Evolutionary conservation across 225 moss, liverwort and hornwort genomes (phyloP).

Genomic region (Physcomitrium patens): DNA sequence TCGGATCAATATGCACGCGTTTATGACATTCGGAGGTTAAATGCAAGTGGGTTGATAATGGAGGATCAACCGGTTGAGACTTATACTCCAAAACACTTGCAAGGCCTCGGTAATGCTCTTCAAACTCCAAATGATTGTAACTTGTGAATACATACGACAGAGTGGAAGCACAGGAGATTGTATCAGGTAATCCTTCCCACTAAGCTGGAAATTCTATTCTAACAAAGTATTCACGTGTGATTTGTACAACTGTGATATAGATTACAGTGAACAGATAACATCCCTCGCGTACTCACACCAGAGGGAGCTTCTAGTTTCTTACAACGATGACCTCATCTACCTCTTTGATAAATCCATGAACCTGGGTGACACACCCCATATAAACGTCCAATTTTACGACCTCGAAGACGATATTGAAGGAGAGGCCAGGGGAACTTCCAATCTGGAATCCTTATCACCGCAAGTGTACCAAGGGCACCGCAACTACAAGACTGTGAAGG

Average conservation of each 20-base stretch:
- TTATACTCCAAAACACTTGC: conserved; percentile 78
- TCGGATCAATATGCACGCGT: conserved; percentile 62
- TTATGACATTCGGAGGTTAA: conserved; percentile 78
- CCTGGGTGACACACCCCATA: conserved; percentile 59
- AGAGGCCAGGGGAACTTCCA: conserved; percentile 28
- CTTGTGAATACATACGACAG: conserved; percentile 1
- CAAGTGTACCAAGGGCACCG: conserved; percentile 77
- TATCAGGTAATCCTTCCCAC: neutral
- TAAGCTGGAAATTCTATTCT: too few species aligned
- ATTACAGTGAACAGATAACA: conserved; percentile 47
- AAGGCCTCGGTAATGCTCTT: conserved; percentile 45
- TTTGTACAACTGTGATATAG: too few species aligned
- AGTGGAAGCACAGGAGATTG: neutral
- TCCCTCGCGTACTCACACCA: conserved; percentile 79
- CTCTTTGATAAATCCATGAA: conserved; percentile 69
- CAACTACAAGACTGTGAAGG: conserved; percentile 77
- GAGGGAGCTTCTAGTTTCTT: conserved; percentile 79
- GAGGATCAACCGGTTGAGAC: conserved; percentile 74
- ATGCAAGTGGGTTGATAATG: conserved; percentile 42
- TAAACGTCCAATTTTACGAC: conserved; percentile 10
- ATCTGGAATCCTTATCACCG: conserved; percentile 34
- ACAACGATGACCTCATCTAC: conserved; percentile 81
- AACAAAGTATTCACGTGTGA: too few species aligned
- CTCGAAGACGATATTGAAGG: conserved; percentile 14
- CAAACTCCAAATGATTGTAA: conserved; percentile 14